Base-by-base conservation (phyloP, 139 green algal species). In the Protoeuglena noctilucae region DNA sequence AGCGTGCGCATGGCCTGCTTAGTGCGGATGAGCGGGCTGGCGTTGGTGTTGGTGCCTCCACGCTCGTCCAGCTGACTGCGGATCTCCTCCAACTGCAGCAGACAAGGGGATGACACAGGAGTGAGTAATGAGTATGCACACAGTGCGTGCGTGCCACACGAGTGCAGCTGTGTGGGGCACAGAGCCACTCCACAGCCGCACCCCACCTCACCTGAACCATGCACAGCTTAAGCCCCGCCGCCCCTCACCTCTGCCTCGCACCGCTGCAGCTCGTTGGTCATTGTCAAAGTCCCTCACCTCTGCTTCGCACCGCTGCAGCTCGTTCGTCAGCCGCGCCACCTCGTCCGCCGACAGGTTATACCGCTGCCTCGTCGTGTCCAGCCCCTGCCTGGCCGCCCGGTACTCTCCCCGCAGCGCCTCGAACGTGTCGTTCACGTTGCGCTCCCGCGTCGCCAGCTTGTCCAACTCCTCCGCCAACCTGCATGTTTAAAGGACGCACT, bases 1-100 rank as follows among this genome's bases (percentile, higher is more conserved):
- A 91, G 54, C 56, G 59, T 61, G 26, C 69, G 61, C 59, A 89
- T 89, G 24, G 82, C 83, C 7, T 69, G 57, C 49, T 80, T 79
- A 39, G 89, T 78, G 34, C 73, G 70, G 28, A 79, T 71, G 39
- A 90, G 60, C 0, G 82, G 82, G 3, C 73, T 81, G 0, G 75
- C 72, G 60, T 92, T 78, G 5, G 67, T 63, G 29, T 92, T 83
- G 73, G 74, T 85, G 66, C 61, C 75, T 40, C 80, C 80, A 19
- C 70, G 64, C 64, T 83, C 73, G n/a, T 86, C 74, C 60, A 87
- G 71, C 56, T 77, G 49, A 22, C 45, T 56, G 61, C 79, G 74
- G 25, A 68, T 57, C n/a, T 82, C 71, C 23, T 75, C 68, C 50
- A n/a, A n/a, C n/a, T n/a, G n/a, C n/a, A n/a, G n/a, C n/a, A n/a